phyloP scores from a whole-genome alignment of 1,284 basidiomycete species.

The Mixia osmundae region DNA sequence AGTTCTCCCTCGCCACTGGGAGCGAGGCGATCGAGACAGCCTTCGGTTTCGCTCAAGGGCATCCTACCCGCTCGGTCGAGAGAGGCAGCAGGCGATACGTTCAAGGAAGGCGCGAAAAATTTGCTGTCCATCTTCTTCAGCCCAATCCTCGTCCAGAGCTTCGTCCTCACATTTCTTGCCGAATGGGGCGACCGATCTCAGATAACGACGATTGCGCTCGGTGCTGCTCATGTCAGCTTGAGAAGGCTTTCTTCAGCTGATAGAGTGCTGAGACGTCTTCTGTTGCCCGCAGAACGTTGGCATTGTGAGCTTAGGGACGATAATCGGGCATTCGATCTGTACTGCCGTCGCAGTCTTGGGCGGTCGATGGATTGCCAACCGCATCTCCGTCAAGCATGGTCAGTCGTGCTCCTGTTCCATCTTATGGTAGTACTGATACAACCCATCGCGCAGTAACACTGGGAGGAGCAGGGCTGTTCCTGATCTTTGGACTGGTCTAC shows the following conservation, averaged over 20 bases:
- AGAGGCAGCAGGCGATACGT: slow-evolving; percentile 2
- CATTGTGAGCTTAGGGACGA: slow-evolving; percentile 69
- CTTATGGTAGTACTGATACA: not conserved
- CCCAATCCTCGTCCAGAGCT: slow-evolving; percentile 87
- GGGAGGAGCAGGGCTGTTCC: slow-evolving; percentile 55
- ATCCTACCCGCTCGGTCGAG: too few relatives aligned
- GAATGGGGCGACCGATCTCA: slow-evolving; percentile 98
- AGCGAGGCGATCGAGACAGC: too few relatives aligned
- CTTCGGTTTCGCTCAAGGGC: too few relatives aligned
- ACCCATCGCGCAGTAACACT: slow-evolving; percentile 41
- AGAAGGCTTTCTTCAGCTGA: too few relatives aligned
- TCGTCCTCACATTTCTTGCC: slow-evolving; percentile 82
- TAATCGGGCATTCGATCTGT: slow-evolving; percentile 68
- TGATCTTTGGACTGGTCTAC: slow-evolving; percentile 39
- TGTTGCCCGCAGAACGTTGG: slow-evolving; percentile 36
- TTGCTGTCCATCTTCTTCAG: slow-evolving; percentile 60
- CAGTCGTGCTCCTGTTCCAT: slow-evolving; percentile 20
- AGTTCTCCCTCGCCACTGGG: not conserved
- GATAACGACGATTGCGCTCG: slow-evolving; percentile 89
- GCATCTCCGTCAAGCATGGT: slow-evolving; percentile 88
- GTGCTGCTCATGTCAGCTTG: slow-evolving; percentile 69
- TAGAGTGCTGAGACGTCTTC: not conserved
- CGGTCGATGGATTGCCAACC: slow-evolving; percentile 71
- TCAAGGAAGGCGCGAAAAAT: slow-evolving; percentile 47
- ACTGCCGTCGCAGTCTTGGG: slow-evolving; percentile 73